Evolutionary conservation across 495 filamentous ascomycete species (phyloP).

Genomic region (Penicillium coprophilum): DNA sequence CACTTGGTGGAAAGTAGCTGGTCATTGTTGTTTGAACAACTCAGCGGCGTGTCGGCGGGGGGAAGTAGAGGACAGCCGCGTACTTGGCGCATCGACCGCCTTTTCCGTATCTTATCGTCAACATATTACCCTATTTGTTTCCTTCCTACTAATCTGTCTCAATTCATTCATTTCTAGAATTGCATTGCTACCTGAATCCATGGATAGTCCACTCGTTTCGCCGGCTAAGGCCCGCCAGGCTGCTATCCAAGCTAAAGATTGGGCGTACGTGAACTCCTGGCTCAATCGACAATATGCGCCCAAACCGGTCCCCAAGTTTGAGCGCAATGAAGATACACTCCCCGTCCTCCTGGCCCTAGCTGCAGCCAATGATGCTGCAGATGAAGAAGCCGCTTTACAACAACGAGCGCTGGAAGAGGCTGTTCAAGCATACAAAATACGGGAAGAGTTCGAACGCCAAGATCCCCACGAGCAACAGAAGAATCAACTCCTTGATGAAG

Average conservation of each 20-base stretch:
- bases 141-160: neutral
- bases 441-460: constrained; percentile 30
- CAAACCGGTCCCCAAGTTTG: constrained; percentile 63
- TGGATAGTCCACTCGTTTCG: constrained; percentile 45
- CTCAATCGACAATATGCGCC: constrained; percentile 66
- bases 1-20: constrained; percentile 40
- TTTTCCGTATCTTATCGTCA: constrained; percentile 27
- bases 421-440: constrained; percentile 33
- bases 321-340: constrained; percentile 82
- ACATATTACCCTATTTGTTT: constrained; percentile 13
- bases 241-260: constrained; percentile 70
- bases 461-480: constrained; percentile 34
- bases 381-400: constrained; percentile 67
- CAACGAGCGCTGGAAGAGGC: constrained; percentile 44
- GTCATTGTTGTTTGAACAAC: constrained; percentile 35
- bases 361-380: constrained; percentile 74
- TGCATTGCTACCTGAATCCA: constrained; percentile 16
- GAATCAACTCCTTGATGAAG: constrained; percentile 38
- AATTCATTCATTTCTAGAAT: neutral
- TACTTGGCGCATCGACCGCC: constrained; percentile 24
- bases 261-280: constrained; percentile 85
- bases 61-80: constrained; percentile 23
- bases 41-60: constrained; percentile 11
- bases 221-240: constrained; percentile 50
- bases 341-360: constrained; percentile 73